Conservation (phyloP, 139 green algal genomes). For the Tetraselmis striata region DNA sequence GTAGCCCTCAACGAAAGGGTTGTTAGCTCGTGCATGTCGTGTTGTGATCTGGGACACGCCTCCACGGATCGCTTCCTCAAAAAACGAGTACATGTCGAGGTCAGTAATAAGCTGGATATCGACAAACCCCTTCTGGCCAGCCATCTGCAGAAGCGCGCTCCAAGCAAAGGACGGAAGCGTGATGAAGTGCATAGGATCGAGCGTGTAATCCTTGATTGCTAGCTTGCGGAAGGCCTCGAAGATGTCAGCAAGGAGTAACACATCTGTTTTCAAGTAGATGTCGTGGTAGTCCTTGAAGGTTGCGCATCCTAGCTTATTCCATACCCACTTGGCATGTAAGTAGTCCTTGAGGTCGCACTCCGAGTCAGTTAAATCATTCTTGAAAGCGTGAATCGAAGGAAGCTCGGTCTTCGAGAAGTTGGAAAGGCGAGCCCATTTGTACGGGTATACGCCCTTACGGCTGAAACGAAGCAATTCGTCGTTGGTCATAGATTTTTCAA, state of each 20-base stretch:
- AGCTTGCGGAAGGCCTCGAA: not conserved
- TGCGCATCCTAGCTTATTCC: not conserved
- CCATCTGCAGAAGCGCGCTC: not conserved
- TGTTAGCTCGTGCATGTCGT: not conserved
- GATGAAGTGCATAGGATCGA: not conserved
- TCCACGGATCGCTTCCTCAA: not conserved
- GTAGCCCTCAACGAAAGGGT: not conserved
- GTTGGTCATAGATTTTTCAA: not conserved
- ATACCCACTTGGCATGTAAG: not conserved
- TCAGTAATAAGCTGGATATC: not conserved
- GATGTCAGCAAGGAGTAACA: not conserved
- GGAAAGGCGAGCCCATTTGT: not conserved
- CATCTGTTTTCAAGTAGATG: not conserved
- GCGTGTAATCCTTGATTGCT: not conserved
- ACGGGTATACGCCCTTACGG: not conserved
- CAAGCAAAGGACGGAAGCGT: not conserved
- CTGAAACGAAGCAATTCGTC: not conserved
- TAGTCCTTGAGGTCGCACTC: not conserved
- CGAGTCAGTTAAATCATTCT: not conserved
- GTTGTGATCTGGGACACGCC: not conserved
- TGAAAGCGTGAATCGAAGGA: not conserved
- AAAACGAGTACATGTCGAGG: not conserved
- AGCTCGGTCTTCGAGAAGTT: not conserved
- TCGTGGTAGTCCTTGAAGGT: not conserved
- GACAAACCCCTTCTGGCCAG: not conserved